Conservation (phyloP, 495 filamentous ascomycete species). For the Aspergillus sclerotiicarbonarius region DNA sequence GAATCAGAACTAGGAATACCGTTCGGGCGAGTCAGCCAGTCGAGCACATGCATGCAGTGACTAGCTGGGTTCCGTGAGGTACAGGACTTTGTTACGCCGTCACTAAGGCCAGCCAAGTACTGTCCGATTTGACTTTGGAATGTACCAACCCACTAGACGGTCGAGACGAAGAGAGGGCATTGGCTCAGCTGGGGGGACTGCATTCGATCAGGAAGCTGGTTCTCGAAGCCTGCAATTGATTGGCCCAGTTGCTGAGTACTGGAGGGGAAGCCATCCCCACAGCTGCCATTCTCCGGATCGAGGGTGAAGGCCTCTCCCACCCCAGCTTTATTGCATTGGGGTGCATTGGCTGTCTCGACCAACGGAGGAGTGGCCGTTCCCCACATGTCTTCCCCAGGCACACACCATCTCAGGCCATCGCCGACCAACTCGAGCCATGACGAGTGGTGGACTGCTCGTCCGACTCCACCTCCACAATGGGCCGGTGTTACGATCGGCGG, state of each 20-base stretch:
- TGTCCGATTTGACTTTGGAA: background rate
- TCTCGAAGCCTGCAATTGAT: background rate
- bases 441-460: background rate
- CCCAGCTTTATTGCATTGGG: background rate
- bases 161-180: background rate
- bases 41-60: background rate
- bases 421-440: background rate
- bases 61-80: too few relatives aligned
- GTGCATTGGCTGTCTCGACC: background rate
- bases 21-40: background rate
- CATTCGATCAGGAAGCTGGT: slow-evolving; percentile 3
- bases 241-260: background rate
- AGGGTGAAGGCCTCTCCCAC: background rate
- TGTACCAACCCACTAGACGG: background rate
- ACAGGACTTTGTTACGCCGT: too few relatives aligned
- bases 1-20: background rate
- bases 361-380: background rate
- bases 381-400: background rate
- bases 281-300: background rate
- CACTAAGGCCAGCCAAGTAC: too few relatives aligned
- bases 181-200: background rate
- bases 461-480: background rate
- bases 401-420: background rate
- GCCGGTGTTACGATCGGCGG: slow-evolving; percentile 5
- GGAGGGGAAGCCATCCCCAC: background rate